Percentiles rank a stretch among this genome's conserved stretches.
Evolutionary conservation across 176 grass and related monocot genomes (phyloP).

Genomic region (Avena sativa): DNA sequence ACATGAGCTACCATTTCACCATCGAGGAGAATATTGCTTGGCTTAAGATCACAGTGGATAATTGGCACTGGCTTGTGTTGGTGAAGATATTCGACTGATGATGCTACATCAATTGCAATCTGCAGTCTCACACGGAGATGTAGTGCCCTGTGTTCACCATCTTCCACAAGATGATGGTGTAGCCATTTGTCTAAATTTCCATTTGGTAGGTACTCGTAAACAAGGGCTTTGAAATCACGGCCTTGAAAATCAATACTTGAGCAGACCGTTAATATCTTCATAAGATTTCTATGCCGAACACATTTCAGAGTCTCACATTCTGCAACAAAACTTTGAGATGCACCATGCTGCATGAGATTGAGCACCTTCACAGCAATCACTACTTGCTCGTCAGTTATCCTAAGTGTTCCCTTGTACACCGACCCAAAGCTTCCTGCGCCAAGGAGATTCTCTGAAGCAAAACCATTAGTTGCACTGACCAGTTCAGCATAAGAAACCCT

Average conservation of each 20-base stretch:
- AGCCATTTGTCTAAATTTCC: conserved; percentile 8
- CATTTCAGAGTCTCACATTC: not conserved
- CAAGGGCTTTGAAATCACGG: not conserved
- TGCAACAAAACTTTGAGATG: not conserved
- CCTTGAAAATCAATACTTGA: conserved; percentile 22
- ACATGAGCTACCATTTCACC: not conserved
- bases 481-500: conserved; percentile 6
- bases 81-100: conserved; percentile 3
- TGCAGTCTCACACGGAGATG: not conserved
- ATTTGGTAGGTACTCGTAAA: not conserved
- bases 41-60: not conserved
- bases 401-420: not conserved
- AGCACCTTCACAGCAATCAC: not conserved
- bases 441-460: not conserved
- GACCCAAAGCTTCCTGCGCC: not conserved
- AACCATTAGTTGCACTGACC: not conserved
- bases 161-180: not conserved
- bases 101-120: not conserved
- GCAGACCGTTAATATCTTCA: not conserved
- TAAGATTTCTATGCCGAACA: not conserved
- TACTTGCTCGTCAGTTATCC: too few species aligned
- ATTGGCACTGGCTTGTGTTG: not conserved
- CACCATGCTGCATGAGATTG: not conserved
- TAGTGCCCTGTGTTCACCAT: not conserved
- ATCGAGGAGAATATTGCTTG: conserved; percentile 7